phyloP scores from a whole-genome alignment of 2,329 filamentous ascomycete species.

The Calonectria hongkongensis region DNA sequence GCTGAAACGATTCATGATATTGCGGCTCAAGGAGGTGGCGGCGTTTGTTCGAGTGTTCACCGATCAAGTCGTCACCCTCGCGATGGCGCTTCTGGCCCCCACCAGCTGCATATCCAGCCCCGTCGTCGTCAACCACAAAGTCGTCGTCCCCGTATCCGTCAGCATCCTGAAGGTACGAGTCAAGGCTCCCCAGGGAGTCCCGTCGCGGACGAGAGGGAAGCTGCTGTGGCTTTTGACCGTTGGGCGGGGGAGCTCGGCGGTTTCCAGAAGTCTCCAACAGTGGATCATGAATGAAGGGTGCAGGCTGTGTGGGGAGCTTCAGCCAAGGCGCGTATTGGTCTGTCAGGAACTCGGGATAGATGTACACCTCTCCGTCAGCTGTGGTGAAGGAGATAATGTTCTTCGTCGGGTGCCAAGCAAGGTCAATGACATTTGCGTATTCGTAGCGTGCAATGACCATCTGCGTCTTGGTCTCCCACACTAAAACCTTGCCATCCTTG shows the following conservation, averaged over 20 bases:
- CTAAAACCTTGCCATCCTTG: conserved; percentile 80
- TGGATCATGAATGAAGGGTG: conserved; percentile 90
- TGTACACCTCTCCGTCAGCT: conserved; percentile 93
- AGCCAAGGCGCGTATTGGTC: conserved; percentile 75
- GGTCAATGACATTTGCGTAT: conserved; percentile 87
- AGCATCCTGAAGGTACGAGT: conserved; percentile 83
- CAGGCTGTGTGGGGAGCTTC: conserved; percentile 79
- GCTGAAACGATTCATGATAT: conserved; percentile 91
- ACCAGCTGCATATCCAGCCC: conserved; percentile 87
- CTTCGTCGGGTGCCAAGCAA: conserved; percentile 92
- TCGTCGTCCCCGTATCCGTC: conserved; percentile 77
- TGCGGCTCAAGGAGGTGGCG: conserved; percentile 74
- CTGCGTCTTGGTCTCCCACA: conserved; percentile 95
- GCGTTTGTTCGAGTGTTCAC: conserved; percentile 69
- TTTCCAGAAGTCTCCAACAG: conserved; percentile 82
- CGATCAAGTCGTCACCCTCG: conserved; percentile 71
- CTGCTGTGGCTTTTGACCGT: conserved; percentile 71
- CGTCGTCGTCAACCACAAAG: conserved; percentile 96
- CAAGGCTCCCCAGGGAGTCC: conserved; percentile 84
- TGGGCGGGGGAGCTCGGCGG: conserved; percentile 71
- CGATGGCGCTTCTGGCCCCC: conserved; percentile 69
- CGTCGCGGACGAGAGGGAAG: conserved; percentile 71
- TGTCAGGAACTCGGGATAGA: conserved; percentile 83
- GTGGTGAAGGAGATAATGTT: conserved; percentile 96
- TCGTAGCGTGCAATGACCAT: conserved; percentile 86